Evolutionary conservation across 2,329 filamentous ascomycete genomes (phyloP), one percentile per base, ranked within the genome.

Genomic region (Fusarium virguliforme): DNA sequence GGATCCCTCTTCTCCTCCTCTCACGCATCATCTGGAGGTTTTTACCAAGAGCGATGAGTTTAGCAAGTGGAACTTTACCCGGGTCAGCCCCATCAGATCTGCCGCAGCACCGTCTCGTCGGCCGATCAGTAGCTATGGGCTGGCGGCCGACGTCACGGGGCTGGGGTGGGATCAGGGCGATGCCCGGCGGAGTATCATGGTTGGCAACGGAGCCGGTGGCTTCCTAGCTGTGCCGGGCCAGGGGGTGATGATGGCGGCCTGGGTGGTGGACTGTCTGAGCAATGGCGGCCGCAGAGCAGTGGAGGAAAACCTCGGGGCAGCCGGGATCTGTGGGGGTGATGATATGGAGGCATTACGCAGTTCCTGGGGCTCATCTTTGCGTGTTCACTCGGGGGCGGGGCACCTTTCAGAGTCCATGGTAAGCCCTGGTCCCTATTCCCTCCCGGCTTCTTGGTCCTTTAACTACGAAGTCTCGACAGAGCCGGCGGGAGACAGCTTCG

Each of bases 31-130:
- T 7, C 85, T 90, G 32, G 88, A 89, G 70, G 85, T 90, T 24
- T 90, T 88, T 68, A 89, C 86, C 62, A 90, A 89, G 78, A 84
- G 85, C 67, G 85, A 88, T 58, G 87, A 89, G 71, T 85, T 86
- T 67, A 80, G 88, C 41, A 85, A 87, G 72, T 90, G 88, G 88
- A 88, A 86, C 60, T 89, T 88, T 76, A 83, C 87, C 53, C 84
- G 85, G 61, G 83, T 89, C 63, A 78, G 77, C 74, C 81, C 78
- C 64, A 64, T 79, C 51, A 69, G 35, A 51, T 65, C 67, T 71
- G 75, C 70, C 65, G 76, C 70, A 68, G 77, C 56, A 63, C 74
- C 53, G 61, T 70, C 67, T 35, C 74, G 75, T 12, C 83, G 87
- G 37, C 87, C 87, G 34, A 79, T 85, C 60, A 89, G 87, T 78